A percentile compares a stretch with the other conserved stretches of the same genome.
Evolutionary conservation across 2,329 filamentous ascomycete genomes (phyloP).

Genomic region (Fusarium tjaetaba): DNA sequence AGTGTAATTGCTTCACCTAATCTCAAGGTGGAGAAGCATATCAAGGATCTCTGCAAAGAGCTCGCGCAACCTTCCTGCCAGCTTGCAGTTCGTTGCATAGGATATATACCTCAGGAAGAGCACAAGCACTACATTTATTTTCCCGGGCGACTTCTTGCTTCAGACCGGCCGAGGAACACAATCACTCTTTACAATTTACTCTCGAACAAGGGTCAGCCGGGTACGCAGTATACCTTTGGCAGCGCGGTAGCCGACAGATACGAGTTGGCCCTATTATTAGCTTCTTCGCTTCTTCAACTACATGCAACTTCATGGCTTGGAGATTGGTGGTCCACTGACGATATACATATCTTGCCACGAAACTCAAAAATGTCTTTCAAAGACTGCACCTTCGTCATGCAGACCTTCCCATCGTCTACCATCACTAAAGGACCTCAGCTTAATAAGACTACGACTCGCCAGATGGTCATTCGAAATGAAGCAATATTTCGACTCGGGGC

Average conservation of each 20-base stretch:
- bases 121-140: neutral
- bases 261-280: neutral
- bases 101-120: neutral
- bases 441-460: neutral
- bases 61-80: too few species aligned
- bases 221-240: neutral
- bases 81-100: neutral
- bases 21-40: neutral
- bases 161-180: neutral
- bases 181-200: neutral
- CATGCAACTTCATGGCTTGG: neutral
- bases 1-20: neutral
- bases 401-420: neutral
- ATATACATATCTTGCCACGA: neutral
- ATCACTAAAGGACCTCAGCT: neutral
- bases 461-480: neutral
- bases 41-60: neutral
- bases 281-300: neutral
- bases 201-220: neutral
- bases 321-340: neutral
- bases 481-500: neutral
- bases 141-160: fast-evolving
- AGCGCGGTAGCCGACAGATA: neutral
- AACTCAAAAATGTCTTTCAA: neutral
- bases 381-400: neutral